These are phyloP conservation scores for Apiospora rasikravindrae DNA, from an alignment of 2,329 filamentous ascomycete genomes.

Conservation along the genomic window DNA sequence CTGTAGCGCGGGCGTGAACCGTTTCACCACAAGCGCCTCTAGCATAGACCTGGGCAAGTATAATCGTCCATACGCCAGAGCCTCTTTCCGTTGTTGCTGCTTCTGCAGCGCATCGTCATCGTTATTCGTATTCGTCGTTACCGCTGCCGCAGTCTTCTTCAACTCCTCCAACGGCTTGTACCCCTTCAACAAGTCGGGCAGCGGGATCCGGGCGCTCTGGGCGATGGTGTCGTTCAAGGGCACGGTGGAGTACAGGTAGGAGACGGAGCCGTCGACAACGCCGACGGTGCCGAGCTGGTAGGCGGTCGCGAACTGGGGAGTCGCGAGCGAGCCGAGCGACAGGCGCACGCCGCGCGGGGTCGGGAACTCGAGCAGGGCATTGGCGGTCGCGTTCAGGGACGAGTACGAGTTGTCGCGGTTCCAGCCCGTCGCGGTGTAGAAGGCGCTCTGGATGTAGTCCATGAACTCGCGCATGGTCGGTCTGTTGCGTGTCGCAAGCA, in stretches of 20 bases:
- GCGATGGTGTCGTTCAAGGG: constrained; percentile 70
- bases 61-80: constrained; percentile 76
- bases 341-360: constrained; percentile 85
- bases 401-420: constrained; percentile 92
- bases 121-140: constrained; percentile 21
- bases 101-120: constrained; percentile 24
- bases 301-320: constrained; percentile 90
- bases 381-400: constrained; percentile 80
- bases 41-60: constrained; percentile 85
- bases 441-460: constrained; percentile 93
- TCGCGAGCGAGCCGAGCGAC: constrained; percentile 88
- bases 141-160: background rate
- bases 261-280: constrained; percentile 94
- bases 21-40: constrained; percentile 82
- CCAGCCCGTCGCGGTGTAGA: constrained; percentile 87
- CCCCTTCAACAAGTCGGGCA: constrained; percentile 79
- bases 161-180: constrained; percentile 80
- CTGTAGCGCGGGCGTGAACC: constrained; percentile 78
- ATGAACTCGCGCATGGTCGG: constrained; percentile 88
- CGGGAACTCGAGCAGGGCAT: constrained; percentile 86
- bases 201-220: constrained; percentile 75
- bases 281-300: constrained; percentile 91
- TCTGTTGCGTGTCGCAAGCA: background rate
- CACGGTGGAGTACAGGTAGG: constrained; percentile 92
- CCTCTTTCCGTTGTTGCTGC: constrained; percentile 45